Percentiles rank a stretch among this genome's conserved stretches.
These are phyloP conservation scores for Termitomyces sp. DNA, from an alignment of 1,284 basidiomycete genomes.

Conservation along the genomic window DNA sequence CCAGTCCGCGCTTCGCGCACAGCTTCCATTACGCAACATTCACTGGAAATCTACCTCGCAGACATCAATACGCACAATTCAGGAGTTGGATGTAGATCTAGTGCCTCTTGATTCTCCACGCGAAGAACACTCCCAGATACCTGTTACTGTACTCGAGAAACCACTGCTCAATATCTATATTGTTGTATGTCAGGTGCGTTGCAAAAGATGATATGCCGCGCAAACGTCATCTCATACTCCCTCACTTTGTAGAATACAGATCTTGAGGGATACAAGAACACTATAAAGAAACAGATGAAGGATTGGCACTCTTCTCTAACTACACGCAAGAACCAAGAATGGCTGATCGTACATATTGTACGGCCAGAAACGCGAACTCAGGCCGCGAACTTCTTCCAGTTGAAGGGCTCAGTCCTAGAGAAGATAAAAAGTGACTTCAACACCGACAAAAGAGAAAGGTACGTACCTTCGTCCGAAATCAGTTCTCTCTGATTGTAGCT, in stretches of 20 bases:
- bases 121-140: conserved; percentile 71
- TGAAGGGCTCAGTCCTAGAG: conserved; percentile 83
- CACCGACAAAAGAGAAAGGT: conserved; percentile 84
- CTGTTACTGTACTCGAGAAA: conserved; percentile 75
- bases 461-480: conserved; percentile 3
- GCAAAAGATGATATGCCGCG: background rate
- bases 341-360: conserved; percentile 84
- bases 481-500: conserved; percentile 15
- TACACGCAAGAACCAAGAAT: conserved; percentile 80
- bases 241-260: conserved; percentile 59
- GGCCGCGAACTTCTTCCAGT: conserved; percentile 69
- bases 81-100: conserved; percentile 76
- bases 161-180: conserved; percentile 85
- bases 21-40: conserved; percentile 82
- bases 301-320: conserved; percentile 79
- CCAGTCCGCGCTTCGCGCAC: conserved; percentile 57
- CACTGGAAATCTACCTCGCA: conserved; percentile 82
- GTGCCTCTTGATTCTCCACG: conserved; percentile 66
- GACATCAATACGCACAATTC: conserved; percentile 77
- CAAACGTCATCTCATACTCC: conserved; percentile 14
- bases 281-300: conserved; percentile 80
- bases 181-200: conserved; percentile 78
- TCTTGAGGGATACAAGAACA: conserved; percentile 75
- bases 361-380: conserved; percentile 58
- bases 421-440: conserved; percentile 95